Evolutionary conservation across 139 green algal genomes (phyloP), one percentile per base, ranked within the genome.

Genomic region (Chlorella sorokiniana): DNA sequence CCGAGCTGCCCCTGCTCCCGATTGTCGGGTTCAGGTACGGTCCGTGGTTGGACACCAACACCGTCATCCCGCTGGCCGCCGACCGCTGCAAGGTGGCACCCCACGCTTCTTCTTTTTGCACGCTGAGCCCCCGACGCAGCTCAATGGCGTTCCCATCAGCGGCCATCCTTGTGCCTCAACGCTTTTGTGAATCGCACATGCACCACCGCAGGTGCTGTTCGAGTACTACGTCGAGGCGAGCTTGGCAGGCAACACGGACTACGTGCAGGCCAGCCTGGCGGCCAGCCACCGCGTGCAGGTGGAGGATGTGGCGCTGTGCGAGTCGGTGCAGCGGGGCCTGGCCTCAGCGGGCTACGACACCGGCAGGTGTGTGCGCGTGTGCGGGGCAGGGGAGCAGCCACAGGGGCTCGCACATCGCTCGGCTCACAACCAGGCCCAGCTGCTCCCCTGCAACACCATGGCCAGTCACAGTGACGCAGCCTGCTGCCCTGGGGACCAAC

Each of bases 41-140:
- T 5, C 81, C 80, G 2, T 92, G 87, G 85, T 64, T 94, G 74
- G 90, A 94, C 67, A 87, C 76, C 18, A 94, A 92, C 73, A 38
- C 88, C 10, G 88, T 92, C 31, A 4, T 86, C 8, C 90, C 90
- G 0, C 52, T 63, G 0, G 69, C 44, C 7, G 29, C 62, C 1
- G 63, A 90, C 59, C 62, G 37, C 27, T 93, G 90, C 74, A 41
- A 51, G 9, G 90, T 93, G 0, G 31, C 27, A 23, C 31, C 1
- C 20, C 3, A 25, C 9, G 22, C 14, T 10, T 6, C 29, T 25
- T 68, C 29, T 9, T 5, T 68, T n/a, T n/a, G n/a, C n/a, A n/a
- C n/a, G n/a, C n/a, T n/a, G n/a, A n/a, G n/a, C n/a, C n/a, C n/a
- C n/a, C n/a, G n/a, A n/a, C n/a, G n/a, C n/a, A n/a, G n/a, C n/a